phyloP scores from a whole-genome alignment of 768 basidiomycete species.

The Phaeotremella fagi region DNA sequence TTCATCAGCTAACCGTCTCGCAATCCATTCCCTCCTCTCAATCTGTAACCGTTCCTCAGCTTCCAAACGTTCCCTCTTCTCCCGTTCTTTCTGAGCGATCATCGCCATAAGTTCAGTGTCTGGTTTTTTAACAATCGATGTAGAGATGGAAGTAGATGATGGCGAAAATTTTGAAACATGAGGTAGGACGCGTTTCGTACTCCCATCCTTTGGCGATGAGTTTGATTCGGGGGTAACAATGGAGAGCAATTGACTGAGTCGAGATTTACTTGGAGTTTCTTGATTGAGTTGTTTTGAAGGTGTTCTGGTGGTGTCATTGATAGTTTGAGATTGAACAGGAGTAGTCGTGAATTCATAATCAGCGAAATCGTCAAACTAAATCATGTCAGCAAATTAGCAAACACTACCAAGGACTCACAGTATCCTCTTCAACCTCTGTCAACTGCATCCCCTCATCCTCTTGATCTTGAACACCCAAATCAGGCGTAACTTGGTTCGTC shows the following conservation, averaged over 20 bases:
- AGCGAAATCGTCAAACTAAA: slow-evolving; percentile 5
- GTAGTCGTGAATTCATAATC: slow-evolving; percentile 1
- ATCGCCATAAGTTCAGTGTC: no score
- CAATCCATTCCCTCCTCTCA: not conserved
- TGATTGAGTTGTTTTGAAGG: not conserved
- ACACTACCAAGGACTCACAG: no score
- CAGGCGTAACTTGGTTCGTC: no score
- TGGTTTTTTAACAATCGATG: no score
- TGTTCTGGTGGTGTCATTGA: not conserved
- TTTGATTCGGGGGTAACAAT: not conserved
- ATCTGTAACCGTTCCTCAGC: no score
- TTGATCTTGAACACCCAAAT: no score
- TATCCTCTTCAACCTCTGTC: no score
- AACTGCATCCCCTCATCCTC: no score
- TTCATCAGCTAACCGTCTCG: not conserved
- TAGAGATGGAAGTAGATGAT: not conserved
- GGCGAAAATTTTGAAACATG: not conserved
- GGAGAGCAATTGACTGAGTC: not conserved
- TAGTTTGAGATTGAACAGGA: not conserved
- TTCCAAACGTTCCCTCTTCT: slow-evolving; percentile 3
- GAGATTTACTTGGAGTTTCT: not conserved
- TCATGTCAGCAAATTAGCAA: slow-evolving; percentile 1
- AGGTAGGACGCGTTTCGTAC: not conserved
- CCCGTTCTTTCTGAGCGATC: not conserved
- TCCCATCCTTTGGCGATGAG: not conserved